phyloP scores from a whole-genome alignment of 495 filamentous ascomycete species.

The Talaromyces adpressus region DNA sequence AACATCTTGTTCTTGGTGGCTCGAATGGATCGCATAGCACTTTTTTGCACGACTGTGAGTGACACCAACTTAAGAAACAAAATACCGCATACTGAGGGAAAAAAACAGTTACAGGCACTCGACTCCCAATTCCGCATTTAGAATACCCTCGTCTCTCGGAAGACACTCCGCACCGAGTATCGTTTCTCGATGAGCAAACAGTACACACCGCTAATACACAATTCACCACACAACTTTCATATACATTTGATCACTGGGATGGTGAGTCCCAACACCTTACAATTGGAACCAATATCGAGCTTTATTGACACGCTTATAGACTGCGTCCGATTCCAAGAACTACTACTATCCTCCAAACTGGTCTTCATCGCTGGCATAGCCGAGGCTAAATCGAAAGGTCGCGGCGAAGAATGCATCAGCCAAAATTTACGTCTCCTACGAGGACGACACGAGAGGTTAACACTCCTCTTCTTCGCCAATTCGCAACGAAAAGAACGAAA shows the following conservation, averaged over 20 bases:
- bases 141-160: conserved; percentile 33
- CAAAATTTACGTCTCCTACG: conserved; percentile 40
- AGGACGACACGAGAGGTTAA: conserved; percentile 27
- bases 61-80: background rate
- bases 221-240: conserved; percentile 37
- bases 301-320: conserved; percentile 17
- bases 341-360: conserved; percentile 33
- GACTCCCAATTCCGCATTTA: conserved; percentile 37
- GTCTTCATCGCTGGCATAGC: conserved; percentile 38
- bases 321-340: conserved; percentile 37
- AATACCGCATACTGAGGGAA: background rate
- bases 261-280: conserved; percentile 19
- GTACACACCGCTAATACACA: conserved; percentile 33
- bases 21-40: conserved; percentile 37
- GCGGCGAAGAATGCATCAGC: conserved; percentile 43
- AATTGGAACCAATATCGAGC: background rate
- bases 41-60: conserved; percentile 38
- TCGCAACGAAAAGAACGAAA: conserved; percentile 35
- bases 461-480: conserved; percentile 40
- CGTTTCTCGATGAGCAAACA: conserved; percentile 41
- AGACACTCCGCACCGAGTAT: conserved; percentile 31
- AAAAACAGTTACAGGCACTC: conserved; percentile 29
- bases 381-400: conserved; percentile 40
- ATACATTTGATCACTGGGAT: conserved; percentile 38
- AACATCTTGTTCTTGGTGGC: conserved; percentile 34